These are phyloP conservation scores for Fusarium redolens DNA, from an alignment of 2,329 filamentous ascomycete genomes.

Conservation along the genomic window DNA sequence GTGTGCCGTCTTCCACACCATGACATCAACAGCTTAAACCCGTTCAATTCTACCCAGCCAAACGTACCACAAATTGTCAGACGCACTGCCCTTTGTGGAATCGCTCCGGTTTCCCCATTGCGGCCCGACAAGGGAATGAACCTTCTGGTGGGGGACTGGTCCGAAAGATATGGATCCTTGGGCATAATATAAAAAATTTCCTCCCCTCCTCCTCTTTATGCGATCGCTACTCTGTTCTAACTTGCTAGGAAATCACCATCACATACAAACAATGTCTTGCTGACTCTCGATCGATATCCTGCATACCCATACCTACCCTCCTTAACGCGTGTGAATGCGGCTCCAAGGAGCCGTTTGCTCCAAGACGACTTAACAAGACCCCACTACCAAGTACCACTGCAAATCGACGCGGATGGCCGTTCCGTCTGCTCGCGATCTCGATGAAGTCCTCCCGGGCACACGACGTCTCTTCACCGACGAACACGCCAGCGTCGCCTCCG, in stretches of 20 bases:
- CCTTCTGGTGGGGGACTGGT: constrained; percentile 14
- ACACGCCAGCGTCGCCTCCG: constrained; percentile 39
- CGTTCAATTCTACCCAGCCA: neutral
- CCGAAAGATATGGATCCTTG: constrained; percentile 19
- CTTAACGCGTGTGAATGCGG: constrained; percentile 37
- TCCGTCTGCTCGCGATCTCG: constrained; percentile 25
- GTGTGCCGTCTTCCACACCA: constrained; percentile 28
- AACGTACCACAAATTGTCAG: constrained; percentile 32
- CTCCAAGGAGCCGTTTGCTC: constrained; percentile 36
- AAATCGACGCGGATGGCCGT: constrained; percentile 36
- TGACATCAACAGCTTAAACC: constrained; percentile 35
- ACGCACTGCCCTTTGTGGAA: constrained; percentile 23
- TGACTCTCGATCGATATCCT: constrained; percentile 34
- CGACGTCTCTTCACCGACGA: constrained; percentile 45
- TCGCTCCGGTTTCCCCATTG: constrained; percentile 34
- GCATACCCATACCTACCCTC: constrained; percentile 34
- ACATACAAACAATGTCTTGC: constrained; percentile 28
- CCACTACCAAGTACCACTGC: neutral
- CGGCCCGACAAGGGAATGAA: constrained; percentile 32
- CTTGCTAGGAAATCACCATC: neutral
- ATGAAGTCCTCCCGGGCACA: constrained; percentile 48
- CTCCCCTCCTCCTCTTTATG: neutral
- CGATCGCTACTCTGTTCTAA: neutral
- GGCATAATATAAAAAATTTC: constrained; percentile 24
- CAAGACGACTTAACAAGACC: constrained; percentile 16